Evolutionary conservation across 768 basidiomycete species (phyloP), one percentile per base, ranked within the genome.

Genomic region (Pleurotus tuoliensis): DNA sequence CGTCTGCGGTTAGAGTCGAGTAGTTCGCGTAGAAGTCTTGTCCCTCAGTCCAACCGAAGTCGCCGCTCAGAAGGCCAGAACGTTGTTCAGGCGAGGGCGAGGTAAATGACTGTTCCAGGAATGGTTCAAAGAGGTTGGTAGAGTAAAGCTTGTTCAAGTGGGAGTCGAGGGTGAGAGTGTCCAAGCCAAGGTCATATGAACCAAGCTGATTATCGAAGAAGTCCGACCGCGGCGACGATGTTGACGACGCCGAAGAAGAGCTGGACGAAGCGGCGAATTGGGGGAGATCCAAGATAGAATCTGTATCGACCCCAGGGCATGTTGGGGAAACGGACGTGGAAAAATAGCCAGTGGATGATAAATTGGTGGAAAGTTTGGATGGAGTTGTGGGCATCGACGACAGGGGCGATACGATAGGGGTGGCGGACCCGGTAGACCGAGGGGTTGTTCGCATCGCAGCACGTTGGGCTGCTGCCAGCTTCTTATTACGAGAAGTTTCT

Each of bases 331-430:
- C 18, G 18, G 50, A 52, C 3, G 27, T 37, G 9, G 54, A 38
- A 25, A 55, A 30, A n/a, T 27, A 55, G 11, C 54, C 44, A 20
- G 41, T 5, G 16, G 39, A 44, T 4, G 43, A 18, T 20, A 47
- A 76, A 76, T 56, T 73, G 67, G 60, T 78, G 76, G 15, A 73
- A 62, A 58, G 73, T 63, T 58, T 75, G 73, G 24, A 74, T 74
- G 5, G 77, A 71, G 62, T 79, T 76, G 78, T 61, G 25, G 53
- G 45, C 53, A 34, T 18, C 15, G 52, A 50, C 46, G 57, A 27
- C 18, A 53, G 34, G 52, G 13, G 45, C 3, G 41, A 25, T 27
- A 34, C 7, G 40, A 43, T 20, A 39, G 50, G 48, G 44, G 50
- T 41, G 15, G 39, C 48, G 15, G 51, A 18, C n/a, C 38, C 39